Evolutionary conservation across 106 monocot genomes (phyloP).

Genomic region (Gastrodia elata): DNA sequence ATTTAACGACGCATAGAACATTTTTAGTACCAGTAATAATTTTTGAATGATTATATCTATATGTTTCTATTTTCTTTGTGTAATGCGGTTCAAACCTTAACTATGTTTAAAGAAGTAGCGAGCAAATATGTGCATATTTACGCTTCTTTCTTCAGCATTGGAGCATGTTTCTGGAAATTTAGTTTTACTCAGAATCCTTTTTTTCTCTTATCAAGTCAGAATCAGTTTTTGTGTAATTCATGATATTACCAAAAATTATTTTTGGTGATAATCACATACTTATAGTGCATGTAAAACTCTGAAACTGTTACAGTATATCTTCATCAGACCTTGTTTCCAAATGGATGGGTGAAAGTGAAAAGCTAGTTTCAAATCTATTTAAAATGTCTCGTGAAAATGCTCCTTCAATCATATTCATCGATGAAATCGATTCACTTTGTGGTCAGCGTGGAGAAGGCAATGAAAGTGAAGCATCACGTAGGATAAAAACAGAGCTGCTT

Average conservation of each 20-base stretch:
- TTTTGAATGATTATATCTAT: neutral
- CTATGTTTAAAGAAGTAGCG: neutral
- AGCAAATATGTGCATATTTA: neutral
- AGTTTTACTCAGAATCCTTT: neutral
- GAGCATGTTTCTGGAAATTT: neutral
- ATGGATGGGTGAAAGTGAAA: conserved; percentile 99
- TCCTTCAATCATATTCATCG: conserved; percentile 64
- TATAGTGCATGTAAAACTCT: conserved; percentile 2
- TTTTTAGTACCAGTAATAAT: neutral
- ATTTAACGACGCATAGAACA: neutral
- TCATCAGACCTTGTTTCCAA: conserved; percentile 93
- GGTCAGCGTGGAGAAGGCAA: conserved; percentile 68
- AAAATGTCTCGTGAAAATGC: conserved; percentile 74
- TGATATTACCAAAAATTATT: neutral
- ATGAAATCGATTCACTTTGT: conserved; percentile 64
- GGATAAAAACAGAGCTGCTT: conserved; percentile 91
- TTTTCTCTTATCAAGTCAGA: neutral
- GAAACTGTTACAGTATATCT: conserved; percentile 56
- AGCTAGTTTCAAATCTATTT: conserved; percentile 83
- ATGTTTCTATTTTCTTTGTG: neutral
- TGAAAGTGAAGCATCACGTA: conserved; percentile 92
- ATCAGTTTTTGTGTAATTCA: neutral
- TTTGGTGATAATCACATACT: neutral
- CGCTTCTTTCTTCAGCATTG: neutral
- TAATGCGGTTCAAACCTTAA: neutral